Conservation (phyloP, 768 basidiomycete genomes). For the Leccinum pellstonianum region DNA sequence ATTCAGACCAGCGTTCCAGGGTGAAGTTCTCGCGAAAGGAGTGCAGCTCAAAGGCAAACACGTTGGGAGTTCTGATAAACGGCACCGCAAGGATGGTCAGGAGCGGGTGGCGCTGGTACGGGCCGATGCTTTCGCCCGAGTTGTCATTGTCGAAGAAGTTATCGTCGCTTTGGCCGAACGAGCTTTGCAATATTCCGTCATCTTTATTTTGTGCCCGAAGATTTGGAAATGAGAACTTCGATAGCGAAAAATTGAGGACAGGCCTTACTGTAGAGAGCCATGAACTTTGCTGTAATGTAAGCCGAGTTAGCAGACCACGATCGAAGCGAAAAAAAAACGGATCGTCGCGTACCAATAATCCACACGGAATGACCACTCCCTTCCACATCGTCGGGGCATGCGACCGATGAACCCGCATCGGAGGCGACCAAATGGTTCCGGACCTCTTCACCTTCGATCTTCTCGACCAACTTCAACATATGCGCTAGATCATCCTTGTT, state of each 20-base stretch:
- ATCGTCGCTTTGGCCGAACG: constrained; percentile 32
- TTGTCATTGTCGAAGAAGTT: constrained; percentile 29
- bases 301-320: constrained; percentile 5
- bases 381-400: constrained; percentile 7
- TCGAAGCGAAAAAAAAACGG: not conserved
- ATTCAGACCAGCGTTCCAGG: constrained; percentile 26
- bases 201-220: constrained; percentile 10
- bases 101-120: constrained; percentile 23
- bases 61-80: constrained; percentile 26
- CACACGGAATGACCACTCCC: constrained; percentile 21
- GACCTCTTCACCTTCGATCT: constrained; percentile 22
- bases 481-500: constrained; percentile 18
- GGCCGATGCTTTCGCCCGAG: constrained; percentile 2
- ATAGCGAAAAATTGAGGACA: not conserved
- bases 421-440: not conserved
- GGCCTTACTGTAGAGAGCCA: constrained; percentile 30
- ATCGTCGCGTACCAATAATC: constrained; percentile 24
- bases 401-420: not conserved
- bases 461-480: constrained; percentile 31
- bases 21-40: constrained; percentile 29
- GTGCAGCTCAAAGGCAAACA: constrained; percentile 30
- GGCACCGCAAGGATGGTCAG: constrained; percentile 23
- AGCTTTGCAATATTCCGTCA: constrained; percentile 28
- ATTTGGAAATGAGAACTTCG: not conserved
- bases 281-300: constrained; percentile 25